A percentile compares a stretch with the other conserved stretches of the same genome.
phyloP scores from a whole-genome alignment of 257 asterid genomes.

The Penstemon newberryi region DNA sequence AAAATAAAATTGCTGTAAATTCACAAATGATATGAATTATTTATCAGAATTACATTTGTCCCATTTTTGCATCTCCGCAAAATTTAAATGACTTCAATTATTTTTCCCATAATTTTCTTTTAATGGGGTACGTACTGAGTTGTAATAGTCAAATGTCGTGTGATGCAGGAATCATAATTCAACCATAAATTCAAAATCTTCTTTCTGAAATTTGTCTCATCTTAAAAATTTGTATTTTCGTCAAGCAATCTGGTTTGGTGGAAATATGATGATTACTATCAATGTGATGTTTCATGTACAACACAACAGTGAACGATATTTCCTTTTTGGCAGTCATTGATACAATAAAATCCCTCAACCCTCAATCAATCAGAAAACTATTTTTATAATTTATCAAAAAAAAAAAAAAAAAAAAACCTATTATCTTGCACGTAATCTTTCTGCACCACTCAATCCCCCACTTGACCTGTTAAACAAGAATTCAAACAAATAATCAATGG shows the following conservation, averaged over 20 bases:
- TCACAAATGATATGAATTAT: no score
- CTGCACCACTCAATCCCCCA: slow-evolving; percentile 35
- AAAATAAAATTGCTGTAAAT: no score
- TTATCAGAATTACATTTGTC: no score
- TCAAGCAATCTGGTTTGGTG: background rate
- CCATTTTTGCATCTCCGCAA: no score
- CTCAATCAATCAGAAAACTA: slow-evolving; percentile 6
- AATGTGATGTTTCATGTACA: slow-evolving; percentile 26
- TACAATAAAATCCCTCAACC: slow-evolving; percentile 13
- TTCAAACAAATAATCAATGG: no score
- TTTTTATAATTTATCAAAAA: no score
- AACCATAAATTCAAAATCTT: background rate
- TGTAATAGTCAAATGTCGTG: no score
- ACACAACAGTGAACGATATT: no score
- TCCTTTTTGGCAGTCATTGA: background rate
- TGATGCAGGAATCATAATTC: background rate
- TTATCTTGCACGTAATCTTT: slow-evolving; percentile 27
- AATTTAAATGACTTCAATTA: no score
- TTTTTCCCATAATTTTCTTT: no score
- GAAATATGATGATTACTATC: slow-evolving; percentile 8
- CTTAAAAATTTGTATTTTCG: background rate
- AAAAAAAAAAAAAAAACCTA: background rate
- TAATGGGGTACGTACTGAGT: no score
- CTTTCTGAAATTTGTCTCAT: background rate
- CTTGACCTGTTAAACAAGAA: slow-evolving; percentile 6